phyloP scores from a whole-genome alignment of 1,284 basidiomycete species.

The Irpex rosettiformis region DNA sequence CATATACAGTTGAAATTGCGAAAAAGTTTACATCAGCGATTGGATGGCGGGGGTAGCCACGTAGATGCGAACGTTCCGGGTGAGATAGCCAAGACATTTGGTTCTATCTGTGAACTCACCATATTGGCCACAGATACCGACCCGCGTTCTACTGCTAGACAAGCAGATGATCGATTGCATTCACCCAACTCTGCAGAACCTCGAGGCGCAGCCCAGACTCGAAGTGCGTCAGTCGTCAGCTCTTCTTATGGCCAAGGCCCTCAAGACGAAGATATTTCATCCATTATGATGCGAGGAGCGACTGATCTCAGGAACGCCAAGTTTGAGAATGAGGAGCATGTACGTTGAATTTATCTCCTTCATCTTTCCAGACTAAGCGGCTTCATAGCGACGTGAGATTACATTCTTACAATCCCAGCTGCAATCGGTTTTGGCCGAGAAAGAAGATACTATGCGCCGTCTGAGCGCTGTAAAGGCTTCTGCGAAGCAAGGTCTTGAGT shows the following conservation, averaged over 20 bases:
- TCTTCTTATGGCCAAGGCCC: constrained; percentile 12
- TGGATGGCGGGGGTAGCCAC: constrained; percentile 14
- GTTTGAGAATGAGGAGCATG: constrained; percentile 27
- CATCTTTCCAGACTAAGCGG: not conserved
- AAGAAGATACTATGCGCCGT: constrained; percentile 24
- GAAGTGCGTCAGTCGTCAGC: constrained; percentile 27
- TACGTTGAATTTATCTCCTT: constrained; percentile 5
- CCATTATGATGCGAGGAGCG: constrained; percentile 30
- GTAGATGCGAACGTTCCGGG: not conserved
- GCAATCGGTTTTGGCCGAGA: constrained; percentile 20
- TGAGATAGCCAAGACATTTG: not conserved
- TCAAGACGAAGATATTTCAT: constrained; percentile 28
- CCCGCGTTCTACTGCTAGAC: constrained; percentile 2
- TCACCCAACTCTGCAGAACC: constrained; percentile 1
- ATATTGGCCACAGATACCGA: not conserved
- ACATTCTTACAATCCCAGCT: constrained; percentile 23
- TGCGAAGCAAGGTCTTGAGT: constrained; percentile 26
- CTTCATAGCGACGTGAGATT: constrained; percentile 25
- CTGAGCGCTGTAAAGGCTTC: constrained; percentile 26
- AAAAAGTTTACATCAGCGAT: constrained; percentile 23
- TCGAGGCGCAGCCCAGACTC: constrained; percentile 12
- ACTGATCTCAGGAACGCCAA: constrained; percentile 28
- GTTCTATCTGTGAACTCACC: not conserved
- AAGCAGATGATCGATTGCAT: not conserved
- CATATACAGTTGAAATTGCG: constrained; percentile 4